Conservation (phyloP, 352 stramenopile genomes). For the Pythium inflatum region DNA sequence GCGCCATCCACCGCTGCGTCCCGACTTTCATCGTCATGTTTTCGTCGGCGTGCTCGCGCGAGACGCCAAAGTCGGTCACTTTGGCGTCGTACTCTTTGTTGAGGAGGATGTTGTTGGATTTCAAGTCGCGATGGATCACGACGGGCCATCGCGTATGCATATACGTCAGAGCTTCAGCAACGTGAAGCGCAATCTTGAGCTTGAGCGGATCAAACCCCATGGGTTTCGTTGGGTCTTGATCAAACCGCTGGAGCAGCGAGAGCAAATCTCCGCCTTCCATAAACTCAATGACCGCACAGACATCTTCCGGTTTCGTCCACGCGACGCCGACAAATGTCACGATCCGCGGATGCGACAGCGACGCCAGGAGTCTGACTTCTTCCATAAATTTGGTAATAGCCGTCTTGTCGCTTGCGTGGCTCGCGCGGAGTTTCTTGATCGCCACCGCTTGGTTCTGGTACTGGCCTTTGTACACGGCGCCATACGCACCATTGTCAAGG, state of each 20-base stretch:
- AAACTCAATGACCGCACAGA: conserved; percentile 41
- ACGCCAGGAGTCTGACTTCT: conserved; percentile 31
- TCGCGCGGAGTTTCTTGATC: too few species aligned
- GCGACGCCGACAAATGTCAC: conserved; percentile 40
- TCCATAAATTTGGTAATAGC: too few species aligned
- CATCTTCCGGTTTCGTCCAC: conserved; percentile 42
- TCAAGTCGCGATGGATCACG: conserved; percentile 58
- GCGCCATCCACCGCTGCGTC: conserved; percentile 20
- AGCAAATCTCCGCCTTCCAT: conserved; percentile 42
- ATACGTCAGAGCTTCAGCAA: conserved; percentile 5
- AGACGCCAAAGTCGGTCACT: conserved; percentile 18
- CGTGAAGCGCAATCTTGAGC: conserved; percentile 28
- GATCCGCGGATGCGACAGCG: conserved; percentile 38
- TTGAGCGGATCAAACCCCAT: conserved; percentile 41
- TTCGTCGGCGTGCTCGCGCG: neutral
- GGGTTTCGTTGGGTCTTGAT: neutral
- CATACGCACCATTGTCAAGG: too few species aligned
- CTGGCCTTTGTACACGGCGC: too few species aligned
- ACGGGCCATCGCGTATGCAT: conserved; percentile 1
- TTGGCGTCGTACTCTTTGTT: conserved; percentile 2
- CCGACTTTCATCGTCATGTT: neutral
- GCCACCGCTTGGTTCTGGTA: too few species aligned
- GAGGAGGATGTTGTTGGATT: conserved; percentile 59
- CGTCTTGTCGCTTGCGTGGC: too few species aligned
- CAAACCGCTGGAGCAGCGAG: conserved; percentile 24